Evolutionary conservation across 192 early-diverging fungal genomes (phyloP), one percentile per base, ranked within the genome.

Genomic region (Gamsiella multidivaricata): DNA sequence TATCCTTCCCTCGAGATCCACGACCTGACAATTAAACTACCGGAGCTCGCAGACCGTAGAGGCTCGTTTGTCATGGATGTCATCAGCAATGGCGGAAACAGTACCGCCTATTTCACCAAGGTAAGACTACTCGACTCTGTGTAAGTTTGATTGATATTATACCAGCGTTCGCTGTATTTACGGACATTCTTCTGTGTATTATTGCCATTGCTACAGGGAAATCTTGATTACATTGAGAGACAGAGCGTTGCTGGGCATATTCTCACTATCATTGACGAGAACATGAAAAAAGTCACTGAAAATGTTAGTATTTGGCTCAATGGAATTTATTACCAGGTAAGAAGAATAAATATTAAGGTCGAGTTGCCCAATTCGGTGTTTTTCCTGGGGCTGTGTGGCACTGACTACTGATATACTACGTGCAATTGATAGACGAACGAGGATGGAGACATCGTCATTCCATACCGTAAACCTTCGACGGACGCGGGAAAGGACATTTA

Each of bases 31-130:
- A 61, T 68, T 3, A 46, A 81, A 22, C 55, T 79, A 5, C 62
- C 70, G 8, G 83, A 84, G 32, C 26, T 81, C 11, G 65, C 79
- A n/a, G 47, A 58, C 20, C 74, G 83, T 18, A 65, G 85, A 15
- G 85, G 85, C 7, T 62, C 71, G 10, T 86, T 83, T 79, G 66
- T 86, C 1, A 65, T 86, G 59, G 85, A 86, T 54, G 68, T 86
- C 8, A 71, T 86, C 12, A 61, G 81, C 28, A 80, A 79, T 37
- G 56, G 72, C 15, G 59, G 82, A 41, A 84, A 80, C 43, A 78
- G 80, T 42, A 54, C 69, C 26, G 75, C 69, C 3, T 69, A 81
- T 28, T 61, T 86, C 26, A 78, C 80, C 61, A 84, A 84, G 79
- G 83, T 82, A 80, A 31, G n/a, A 12, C 12, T 39, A 39, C 37